Percentiles rank a stretch among this genome's conserved stretches.
These are phyloP conservation scores for Allium cepa DNA, from an alignment of 106 monocot species.

Conservation along the genomic window DNA sequence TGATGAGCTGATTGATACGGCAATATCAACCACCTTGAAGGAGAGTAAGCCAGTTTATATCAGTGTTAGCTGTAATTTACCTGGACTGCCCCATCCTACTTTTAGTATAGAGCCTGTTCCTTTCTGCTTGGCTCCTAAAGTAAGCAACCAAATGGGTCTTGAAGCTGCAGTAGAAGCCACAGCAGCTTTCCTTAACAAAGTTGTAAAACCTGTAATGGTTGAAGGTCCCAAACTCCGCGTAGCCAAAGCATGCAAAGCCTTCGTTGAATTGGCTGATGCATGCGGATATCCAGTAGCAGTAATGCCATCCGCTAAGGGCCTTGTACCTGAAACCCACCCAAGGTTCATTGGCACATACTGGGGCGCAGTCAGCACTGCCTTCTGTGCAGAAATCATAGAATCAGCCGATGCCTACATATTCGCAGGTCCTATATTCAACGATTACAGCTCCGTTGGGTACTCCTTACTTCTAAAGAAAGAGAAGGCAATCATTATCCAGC, in stretches of 20 bases:
- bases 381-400: conserved; percentile 17
- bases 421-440: conserved; percentile 16
- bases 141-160: conserved; percentile 17
- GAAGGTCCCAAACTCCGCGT: conserved; percentile 19
- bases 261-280: conserved; percentile 11
- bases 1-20: conserved; percentile 42
- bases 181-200: conserved; percentile 14
- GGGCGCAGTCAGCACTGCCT: conserved; percentile 21
- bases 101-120: conserved; percentile 40
- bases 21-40: conserved; percentile 45
- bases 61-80: conserved; percentile 48
- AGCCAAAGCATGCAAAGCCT: conserved; percentile 13
- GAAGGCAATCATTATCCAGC: conserved; percentile 15
- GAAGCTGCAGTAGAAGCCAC: conserved; percentile 18
- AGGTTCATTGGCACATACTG: conserved; percentile 20
- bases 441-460: conserved; percentile 24
- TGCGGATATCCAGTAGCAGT: conserved; percentile 17
- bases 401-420: conserved; percentile 23
- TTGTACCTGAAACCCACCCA: conserved; percentile 10
- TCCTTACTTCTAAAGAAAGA: conserved; percentile 20
- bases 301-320: conserved; percentile 18
- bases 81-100: conserved; percentile 39
- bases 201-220: conserved; percentile 15
- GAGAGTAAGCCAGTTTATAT: conserved; percentile 58
- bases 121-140: conserved; percentile 26